Evolutionary conservation across 1,139 yeast genomes (phyloP), one percentile per base, ranked within the genome.

Genomic region (Debaryomyces fabryi): DNA sequence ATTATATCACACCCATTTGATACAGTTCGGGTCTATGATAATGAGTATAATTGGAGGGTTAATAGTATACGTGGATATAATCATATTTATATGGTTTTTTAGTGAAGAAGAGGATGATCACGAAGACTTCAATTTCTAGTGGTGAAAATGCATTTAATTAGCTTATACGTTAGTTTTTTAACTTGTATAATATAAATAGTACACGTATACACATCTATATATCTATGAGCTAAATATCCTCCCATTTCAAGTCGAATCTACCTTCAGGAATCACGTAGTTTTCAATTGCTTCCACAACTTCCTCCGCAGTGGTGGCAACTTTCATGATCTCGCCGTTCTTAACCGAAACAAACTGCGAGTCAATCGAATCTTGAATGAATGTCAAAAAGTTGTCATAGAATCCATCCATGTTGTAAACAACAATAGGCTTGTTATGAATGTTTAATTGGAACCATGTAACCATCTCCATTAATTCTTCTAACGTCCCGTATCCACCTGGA

Each of bases 401-500:
- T 0, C 96, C 96, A 64, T 86, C 79, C 49, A 86, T 77, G 68
- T 90, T 90, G 68, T 84, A 83, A 42, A 90, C 65, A 16, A 90
- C 85, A 58, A 90, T 82, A 15, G 96, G 96, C 65, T 86, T 86
- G 55, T 76, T 72, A 68, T 90, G 97, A 56, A 90, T 90, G 38
- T 91, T 93, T 59, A 90, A 76, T 71, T 90, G 97, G 52, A 85
- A 84, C 73, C 97, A 90, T 4, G 97, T 90, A 47, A 88, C 86
- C 48, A 89, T 86, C 71, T 90, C 96, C 85, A 90, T 85, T 54
- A 90, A 76, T 69, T 90, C 97, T 68, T 90, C 97, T 60, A 89
- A 71, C 4, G 96, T 89, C 47, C 96, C 97, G 64, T 85, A 89
- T 10, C 97, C 97, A 52, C 97, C 97, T 15, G 97, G 96, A 69